Base-by-base conservation (phyloP, 2,329 filamentous ascomycete genomes). In the Bipolaris bicolor region DNA sequence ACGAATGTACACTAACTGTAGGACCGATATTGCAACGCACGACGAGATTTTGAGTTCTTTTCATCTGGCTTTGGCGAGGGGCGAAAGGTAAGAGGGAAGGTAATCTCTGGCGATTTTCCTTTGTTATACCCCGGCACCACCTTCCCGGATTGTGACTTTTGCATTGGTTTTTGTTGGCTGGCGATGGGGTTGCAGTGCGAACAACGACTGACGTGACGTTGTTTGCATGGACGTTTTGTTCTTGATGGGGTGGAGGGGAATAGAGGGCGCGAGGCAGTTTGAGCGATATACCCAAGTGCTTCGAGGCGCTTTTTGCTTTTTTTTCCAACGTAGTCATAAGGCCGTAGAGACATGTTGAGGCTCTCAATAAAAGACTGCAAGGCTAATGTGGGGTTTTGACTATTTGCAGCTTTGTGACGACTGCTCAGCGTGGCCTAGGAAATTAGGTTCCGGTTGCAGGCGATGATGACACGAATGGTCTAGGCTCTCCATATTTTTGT, bases 1-100 rank as follows among this genome's bases (percentile, higher is more conserved):
- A 55, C 53, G 39, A 48, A 33, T 49, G 43, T 36, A 29, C 52
- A 58, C 55, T 61, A 58, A 58, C 36, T 52, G 29, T 37, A 61
- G 58, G 37, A 45, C 18, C 43, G 33, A 55, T 39, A 13, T 36
- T 44, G 46, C 13, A 15, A 26, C 37, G 29, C 39, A 26, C 41
- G 34, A 36, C 24, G 39, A 15, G 40, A 41, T 29, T n/a, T 20
- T 15, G n/a, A 41, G 15, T 3, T 16, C 3, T 15, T 6, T 20
- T 6, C n/a, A 31, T 10, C n/a, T n/a, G 24, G 36, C 24, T 18
- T 41, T 15, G 7, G 44, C 24, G 51, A 46, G 13, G 9, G 37
- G 22, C 34, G 48, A 49, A 56, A 58, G 56, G 52, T 55, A 55
- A 58, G 52, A 48, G 47, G 22, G 29, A 56, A 53, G 29, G 45